These are phyloP conservation scores for Cydonia oblonga DNA, from an alignment of 331 rosid genomes.

Conservation along the genomic window DNA sequence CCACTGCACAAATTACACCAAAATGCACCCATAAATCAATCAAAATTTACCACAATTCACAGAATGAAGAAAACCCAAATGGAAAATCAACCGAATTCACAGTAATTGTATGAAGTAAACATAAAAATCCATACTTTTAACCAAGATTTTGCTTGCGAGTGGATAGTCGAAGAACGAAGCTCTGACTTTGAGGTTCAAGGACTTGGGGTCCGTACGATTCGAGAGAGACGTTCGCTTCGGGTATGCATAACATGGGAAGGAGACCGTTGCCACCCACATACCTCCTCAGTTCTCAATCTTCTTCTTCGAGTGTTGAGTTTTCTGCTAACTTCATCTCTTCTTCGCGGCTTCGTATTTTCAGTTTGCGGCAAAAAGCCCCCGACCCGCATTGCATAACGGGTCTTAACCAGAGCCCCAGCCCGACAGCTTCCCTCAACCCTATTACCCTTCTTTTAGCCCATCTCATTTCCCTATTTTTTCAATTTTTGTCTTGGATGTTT, in stretches of 20 bases:
- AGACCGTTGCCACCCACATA: conserved; percentile 26
- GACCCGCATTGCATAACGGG: neutral
- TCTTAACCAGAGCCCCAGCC: neutral
- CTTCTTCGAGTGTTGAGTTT: no score
- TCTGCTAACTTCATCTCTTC: neutral
- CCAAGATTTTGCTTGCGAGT: conserved; percentile 66
- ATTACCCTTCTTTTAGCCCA: no score
- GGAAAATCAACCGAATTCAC: neutral
- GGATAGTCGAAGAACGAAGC: conserved; percentile 57
- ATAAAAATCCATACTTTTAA: conserved; percentile 32
- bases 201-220: neutral
- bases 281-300: no score
- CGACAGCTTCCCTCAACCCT: no score
- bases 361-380: neutral
- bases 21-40: neutral
- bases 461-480: no score
- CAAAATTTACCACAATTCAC: neutral
- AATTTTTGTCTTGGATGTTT: no score
- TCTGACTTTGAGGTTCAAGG: conserved; percentile 22
- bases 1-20: neutral
- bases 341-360: neutral
- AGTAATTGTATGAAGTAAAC: neutral
- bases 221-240: neutral
- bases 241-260: conserved; percentile 20
- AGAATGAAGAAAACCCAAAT: neutral